These are phyloP conservation scores for Herpetospermum pedunculosum DNA, from an alignment of 306 rosid genomes.

Conservation along the genomic window DNA sequence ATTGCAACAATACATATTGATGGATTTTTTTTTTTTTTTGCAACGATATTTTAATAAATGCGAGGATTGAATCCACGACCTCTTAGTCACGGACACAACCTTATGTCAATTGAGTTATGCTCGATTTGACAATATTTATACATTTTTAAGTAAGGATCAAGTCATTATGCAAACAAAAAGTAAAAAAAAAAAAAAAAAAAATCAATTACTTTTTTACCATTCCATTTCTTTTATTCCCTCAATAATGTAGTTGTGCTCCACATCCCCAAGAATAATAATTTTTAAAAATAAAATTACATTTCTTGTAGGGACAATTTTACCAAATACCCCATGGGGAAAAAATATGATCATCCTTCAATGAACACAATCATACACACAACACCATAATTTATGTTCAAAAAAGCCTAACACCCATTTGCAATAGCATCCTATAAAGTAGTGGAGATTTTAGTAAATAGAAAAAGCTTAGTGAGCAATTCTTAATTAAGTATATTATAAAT, in stretches of 20 bases:
- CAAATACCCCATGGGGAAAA: not conserved
- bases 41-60: too few species aligned
- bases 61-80: too few species aligned
- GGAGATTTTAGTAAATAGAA: not conserved
- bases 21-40: too few species aligned
- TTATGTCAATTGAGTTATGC: too few species aligned
- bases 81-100: too few species aligned
- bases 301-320: conserved; percentile 1
- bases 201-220: not conserved
- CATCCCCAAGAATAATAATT: not conserved
- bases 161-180: too few species aligned
- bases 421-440: not conserved
- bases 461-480: not conserved
- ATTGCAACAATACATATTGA: too few species aligned
- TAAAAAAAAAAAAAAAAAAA: not conserved
- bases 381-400: not conserved
- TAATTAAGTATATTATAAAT: not conserved
- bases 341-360: not conserved
- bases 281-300: not conserved
- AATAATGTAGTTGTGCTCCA: not conserved
- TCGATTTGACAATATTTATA: too few species aligned
- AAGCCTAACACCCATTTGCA: not conserved
- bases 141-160: too few species aligned
- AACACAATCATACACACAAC: conserved; percentile 6
- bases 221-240: not conserved